Base-by-base conservation (phyloP, 345 rosid species). In the Trapa bicornis region DNA sequence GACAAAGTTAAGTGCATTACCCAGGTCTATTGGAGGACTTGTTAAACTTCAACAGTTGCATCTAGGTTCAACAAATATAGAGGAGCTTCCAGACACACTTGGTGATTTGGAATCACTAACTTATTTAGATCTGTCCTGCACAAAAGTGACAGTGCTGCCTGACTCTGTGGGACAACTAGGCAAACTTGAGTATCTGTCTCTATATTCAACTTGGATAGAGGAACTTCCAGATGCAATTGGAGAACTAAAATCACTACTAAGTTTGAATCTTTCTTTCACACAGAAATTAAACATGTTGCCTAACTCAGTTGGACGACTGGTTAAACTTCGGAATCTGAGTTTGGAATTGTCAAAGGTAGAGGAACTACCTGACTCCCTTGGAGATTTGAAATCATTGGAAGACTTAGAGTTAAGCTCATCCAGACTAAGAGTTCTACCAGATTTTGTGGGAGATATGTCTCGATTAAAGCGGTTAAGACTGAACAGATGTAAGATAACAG, bases 71-170 rank as follows among this genome's bases (percentile, higher is more conserved):
- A 58, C 63, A 5, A 33, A 32, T 37, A 58, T 58, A 33, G 38
- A 33, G 16, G 63, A 58, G 63, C 63, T 58, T 58, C 37, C 69
- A 17, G 42, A 32, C 13, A 7, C 42, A 29, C 2, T 66, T 15
- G 69, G 69, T 14, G 41, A 36, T 35, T 33, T 66, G 69, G 17
- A 63, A 63, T 63, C 66, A 14, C 22, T 63, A 35, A 15, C 6
- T 36, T 6, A 62, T 62, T 14, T 62, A 6, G 29, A 36, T 15
- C 42, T 62, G 2, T 3, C 29, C n/a, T 13, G 33, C 45, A 36
- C 41, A 36, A 62, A 17, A 37, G 16, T 36, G 35, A 36, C 2
- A 0, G 33, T 0, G 41, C 16, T 62, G 65, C 65, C 64, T 7
- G 2, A 60, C 38, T 1, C 64, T 29, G 37, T 60, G 1, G 64